These are phyloP conservation scores for Vickermania ingenoplastis DNA, from an alignment of 208 protist genomes.

Conservation along the genomic window DNA sequence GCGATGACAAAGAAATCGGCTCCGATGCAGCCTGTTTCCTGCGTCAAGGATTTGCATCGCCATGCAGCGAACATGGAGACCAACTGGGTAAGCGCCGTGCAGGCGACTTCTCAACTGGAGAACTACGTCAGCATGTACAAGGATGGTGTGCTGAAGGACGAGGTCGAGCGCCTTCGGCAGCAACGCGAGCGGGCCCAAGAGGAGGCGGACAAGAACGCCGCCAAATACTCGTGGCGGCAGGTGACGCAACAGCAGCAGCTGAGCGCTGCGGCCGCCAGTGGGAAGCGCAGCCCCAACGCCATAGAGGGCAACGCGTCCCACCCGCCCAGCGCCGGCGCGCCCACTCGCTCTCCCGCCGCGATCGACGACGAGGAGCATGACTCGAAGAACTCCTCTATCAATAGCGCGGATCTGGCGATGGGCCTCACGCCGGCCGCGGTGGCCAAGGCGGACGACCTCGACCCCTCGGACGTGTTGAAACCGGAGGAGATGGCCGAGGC, in stretches of 20 bases:
- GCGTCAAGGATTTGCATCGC: slow-evolving; percentile 52
- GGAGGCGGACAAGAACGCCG: slow-evolving; percentile 7
- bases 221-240: background rate
- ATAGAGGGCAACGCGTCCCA: background rate
- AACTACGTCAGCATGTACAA: slow-evolving; percentile 34
- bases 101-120: slow-evolving; percentile 56
- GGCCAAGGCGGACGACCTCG: slow-evolving; percentile 3
- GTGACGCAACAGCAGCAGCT: background rate
- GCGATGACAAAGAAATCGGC: slow-evolving; percentile 31
- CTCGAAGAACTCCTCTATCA: slow-evolving; percentile 3
- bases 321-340: background rate
- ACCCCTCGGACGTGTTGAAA: slow-evolving; percentile 28
- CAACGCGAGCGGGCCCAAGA: slow-evolving; percentile 4
- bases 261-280: background rate
- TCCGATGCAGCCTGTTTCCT: slow-evolving; percentile 26
- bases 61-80: slow-evolving; percentile 63
- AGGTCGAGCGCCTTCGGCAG: slow-evolving; percentile 16
- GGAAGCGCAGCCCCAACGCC: too few relatives aligned
- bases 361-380: background rate
- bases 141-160: slow-evolving; percentile 28
- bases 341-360: background rate
- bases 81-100: slow-evolving; percentile 64
- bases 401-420: slow-evolving; percentile 1
- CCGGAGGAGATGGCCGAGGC: slow-evolving; percentile 62
- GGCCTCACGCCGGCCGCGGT: slow-evolving; percentile 6